Evolutionary conservation across 768 basidiomycete genomes (phyloP).

Genomic region (Leucosporidium yakuticum): DNA sequence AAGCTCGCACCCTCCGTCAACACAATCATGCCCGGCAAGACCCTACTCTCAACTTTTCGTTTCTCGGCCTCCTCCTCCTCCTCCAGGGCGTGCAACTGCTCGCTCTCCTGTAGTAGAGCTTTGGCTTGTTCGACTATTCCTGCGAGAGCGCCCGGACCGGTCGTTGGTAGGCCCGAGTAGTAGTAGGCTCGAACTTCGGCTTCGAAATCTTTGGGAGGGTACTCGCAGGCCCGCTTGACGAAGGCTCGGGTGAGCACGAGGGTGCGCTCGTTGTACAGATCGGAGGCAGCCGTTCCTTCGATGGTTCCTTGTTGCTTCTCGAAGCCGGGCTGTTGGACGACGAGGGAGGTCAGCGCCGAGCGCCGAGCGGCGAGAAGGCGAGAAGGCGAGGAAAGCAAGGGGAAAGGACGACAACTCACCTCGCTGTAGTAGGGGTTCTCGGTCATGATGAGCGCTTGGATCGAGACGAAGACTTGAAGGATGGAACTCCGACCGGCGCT

Average conservation of each 20-base stretch:
- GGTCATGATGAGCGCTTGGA: slow-evolving; percentile 86
- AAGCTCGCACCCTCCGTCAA: slow-evolving; percentile 63
- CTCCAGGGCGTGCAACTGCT: slow-evolving; percentile 43
- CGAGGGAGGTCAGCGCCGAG: slow-evolving; percentile 51
- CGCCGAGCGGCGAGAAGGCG: neutral
- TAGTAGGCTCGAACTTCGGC: slow-evolving; percentile 70
- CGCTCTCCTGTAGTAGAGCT: slow-evolving; percentile 66
- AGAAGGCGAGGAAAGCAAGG: neutral
- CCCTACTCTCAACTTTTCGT: slow-evolving; percentile 39
- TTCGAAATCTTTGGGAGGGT: slow-evolving; percentile 65
- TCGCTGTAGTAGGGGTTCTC: slow-evolving; percentile 70
- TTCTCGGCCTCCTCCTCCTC: slow-evolving; percentile 1
- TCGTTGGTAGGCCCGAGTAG: slow-evolving; percentile 42
- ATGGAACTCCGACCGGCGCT: slow-evolving; percentile 74
- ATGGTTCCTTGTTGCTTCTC: slow-evolving; percentile 86
- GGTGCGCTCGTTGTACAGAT: slow-evolving; percentile 87
- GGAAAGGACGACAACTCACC: slow-evolving; percentile 10
- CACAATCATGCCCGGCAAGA: slow-evolving; percentile 64
- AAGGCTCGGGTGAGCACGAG: slow-evolving; percentile 85
- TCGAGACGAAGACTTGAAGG: slow-evolving; percentile 85
- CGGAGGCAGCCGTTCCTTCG: slow-evolving; percentile 85
- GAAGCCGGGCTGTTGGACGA: slow-evolving; percentile 82
- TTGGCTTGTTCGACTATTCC: slow-evolving; percentile 66
- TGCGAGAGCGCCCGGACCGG: slow-evolving; percentile 10
- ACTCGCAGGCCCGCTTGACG: slow-evolving; percentile 78